Percentiles rank a stretch among this genome's conserved stretches.
Conservation (phyloP, 164 flowering plant species). For the Vitis labrusca region DNA sequence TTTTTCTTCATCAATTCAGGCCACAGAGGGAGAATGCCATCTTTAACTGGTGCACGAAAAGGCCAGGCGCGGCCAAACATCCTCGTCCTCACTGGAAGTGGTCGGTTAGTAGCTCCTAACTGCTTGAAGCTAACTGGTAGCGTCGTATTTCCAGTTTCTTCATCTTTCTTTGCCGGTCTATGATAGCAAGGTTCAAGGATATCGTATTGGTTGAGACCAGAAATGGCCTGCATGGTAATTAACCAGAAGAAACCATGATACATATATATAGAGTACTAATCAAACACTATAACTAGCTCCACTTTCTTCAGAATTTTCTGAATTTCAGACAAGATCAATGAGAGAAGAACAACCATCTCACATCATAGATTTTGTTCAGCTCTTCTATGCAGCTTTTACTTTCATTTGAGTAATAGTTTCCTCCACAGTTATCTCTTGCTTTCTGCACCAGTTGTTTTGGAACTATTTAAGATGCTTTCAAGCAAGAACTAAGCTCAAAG, state of each 20-base stretch:
- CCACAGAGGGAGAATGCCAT: constrained; percentile 32
- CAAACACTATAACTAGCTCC: neutral
- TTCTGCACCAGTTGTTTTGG: constrained; percentile 13
- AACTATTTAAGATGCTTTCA: neutral
- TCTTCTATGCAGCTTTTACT: neutral
- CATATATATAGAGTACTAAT: neutral
- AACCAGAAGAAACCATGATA: neutral
- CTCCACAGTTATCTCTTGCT: constrained; percentile 16
- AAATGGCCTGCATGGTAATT: constrained; percentile 9
- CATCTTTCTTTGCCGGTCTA: neutral
- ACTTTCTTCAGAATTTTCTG: too few species aligned
- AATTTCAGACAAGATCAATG: too few species aligned
- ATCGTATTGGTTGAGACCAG: constrained; percentile 31
- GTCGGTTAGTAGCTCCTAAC: constrained; percentile 23
- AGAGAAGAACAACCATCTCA: constrained; percentile 4
- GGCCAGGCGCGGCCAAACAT: constrained; percentile 49
- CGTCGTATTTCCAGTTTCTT: constrained; percentile 3
- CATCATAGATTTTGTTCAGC: constrained; percentile 15
- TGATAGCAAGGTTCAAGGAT: constrained; percentile 45
- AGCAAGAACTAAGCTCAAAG: neutral
- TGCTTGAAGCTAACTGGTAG: constrained; percentile 25
- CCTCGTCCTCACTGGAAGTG: constrained; percentile 34
- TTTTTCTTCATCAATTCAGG: constrained; percentile 10
- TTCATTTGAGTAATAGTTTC: constrained; percentile 11
- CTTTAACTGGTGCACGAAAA: constrained; percentile 13